A percentile compares a stretch with the other conserved stretches of the same genome.
phyloP scores from a whole-genome alignment of 306 rosid genomes.

The Fagus crenata region DNA sequence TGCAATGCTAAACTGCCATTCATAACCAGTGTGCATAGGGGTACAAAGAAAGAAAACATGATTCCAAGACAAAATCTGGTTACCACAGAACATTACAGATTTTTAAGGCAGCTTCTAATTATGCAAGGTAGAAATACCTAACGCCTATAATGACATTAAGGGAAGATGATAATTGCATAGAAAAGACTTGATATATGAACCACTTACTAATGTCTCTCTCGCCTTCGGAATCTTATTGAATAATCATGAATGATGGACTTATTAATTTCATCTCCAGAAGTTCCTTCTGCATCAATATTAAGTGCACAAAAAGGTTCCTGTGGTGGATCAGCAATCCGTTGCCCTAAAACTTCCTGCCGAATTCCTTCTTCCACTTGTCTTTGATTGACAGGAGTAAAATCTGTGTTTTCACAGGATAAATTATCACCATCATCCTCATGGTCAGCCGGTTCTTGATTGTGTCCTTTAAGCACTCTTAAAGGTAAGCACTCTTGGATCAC shows the following conservation, averaged over 20 bases:
- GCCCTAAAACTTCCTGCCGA: conserved; percentile 30
- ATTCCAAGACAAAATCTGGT: neutral
- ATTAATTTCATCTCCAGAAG: conserved; percentile 32
- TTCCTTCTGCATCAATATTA: conserved; percentile 23
- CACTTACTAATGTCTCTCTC: conserved; percentile 40
- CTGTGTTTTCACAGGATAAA: conserved; percentile 22
- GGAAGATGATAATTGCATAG: neutral
- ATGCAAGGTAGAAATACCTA: conserved; percentile 18
- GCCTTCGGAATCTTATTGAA: conserved; percentile 27
- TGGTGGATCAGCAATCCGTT: conserved; percentile 19
- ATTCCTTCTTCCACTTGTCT: conserved; percentile 23
- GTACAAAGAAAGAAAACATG: neutral
- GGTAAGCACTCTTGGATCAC: conserved; percentile 26
- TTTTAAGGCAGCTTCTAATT: conserved; percentile 15
- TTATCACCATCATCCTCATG: conserved; percentile 18
- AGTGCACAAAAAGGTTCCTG: conserved; percentile 33
- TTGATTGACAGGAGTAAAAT: conserved; percentile 27
- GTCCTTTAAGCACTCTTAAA: conserved; percentile 31
- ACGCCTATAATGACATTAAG: conserved; percentile 16
- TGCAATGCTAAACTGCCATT: neutral
- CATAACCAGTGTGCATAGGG: neutral
- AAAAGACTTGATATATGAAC: conserved; percentile 12
- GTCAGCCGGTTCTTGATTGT: conserved; percentile 27
- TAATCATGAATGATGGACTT: conserved; percentile 36
- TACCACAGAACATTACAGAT: neutral